Evolutionary conservation across 2,329 filamentous ascomycete species (phyloP), one percentile per base, ranked within the genome.

Genomic region (Botrytis paeoniae): DNA sequence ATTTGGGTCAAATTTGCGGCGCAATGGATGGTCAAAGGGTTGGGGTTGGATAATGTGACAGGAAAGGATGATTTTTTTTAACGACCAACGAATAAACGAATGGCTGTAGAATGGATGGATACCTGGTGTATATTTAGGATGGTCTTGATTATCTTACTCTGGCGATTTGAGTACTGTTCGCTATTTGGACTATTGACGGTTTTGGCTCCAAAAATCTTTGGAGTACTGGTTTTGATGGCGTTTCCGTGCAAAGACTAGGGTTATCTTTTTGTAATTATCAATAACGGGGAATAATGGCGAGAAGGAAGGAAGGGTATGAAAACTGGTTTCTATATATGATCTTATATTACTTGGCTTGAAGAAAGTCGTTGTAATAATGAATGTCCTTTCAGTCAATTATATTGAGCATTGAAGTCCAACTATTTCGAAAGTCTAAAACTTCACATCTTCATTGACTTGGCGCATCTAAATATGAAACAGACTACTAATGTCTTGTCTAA

Each of bases 61-160:
- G 62, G 69, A 62, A 73, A 39, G 73, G 64, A 73, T 61, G 59
- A n/a, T 54, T 54, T 48, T 64, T 73, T 54, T 54, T 73, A 62
- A 74, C 64, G 73, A 74, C 70, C 45, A 43, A 72, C 45, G 70
- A 72, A 32, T 72, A 72, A 68, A 72, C 63, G 70, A 65, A 73
- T 51, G 73, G 71, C 66, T 66, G 71, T 62, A 73, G 62, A 72
- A 72, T 74, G 68, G 72, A 35, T 45, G 69, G 72, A 57, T 66
- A 69, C 65, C 48, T 69, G 73, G 73, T 69, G 70, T 73, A 73
- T 45, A 69, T 63, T 69, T 72, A 54, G 73, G 62, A 41, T 60
- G 41, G 73, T 72, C 71, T 71, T 74, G 61, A 65, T 72, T 59
- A 61, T 59, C 37, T 54, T 73, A 72, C 62, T 51, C 39, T 32